Conservation (phyloP, 306 rosid genomes). For the Vigna trinervia region DNA sequence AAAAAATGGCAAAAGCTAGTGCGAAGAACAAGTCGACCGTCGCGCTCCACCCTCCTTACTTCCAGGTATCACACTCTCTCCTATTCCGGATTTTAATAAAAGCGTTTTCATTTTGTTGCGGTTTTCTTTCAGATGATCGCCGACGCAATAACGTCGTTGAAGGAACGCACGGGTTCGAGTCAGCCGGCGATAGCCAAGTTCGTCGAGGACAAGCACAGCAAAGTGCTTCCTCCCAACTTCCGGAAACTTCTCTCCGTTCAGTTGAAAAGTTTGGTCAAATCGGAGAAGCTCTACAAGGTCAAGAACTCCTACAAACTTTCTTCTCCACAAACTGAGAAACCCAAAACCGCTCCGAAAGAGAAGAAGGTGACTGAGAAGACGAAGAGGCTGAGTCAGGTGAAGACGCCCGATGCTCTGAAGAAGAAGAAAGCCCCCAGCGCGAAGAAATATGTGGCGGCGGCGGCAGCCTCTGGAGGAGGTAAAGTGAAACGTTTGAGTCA, state of each 20-base stretch:
- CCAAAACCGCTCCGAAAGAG: not conserved
- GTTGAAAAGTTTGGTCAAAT: constrained; percentile 38
- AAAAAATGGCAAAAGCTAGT: constrained; percentile 37
- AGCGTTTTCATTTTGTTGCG: not conserved
- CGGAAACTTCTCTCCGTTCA: constrained; percentile 41
- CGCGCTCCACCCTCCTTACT: constrained; percentile 43
- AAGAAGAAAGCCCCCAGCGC: not conserved
- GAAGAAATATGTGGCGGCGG: constrained; percentile 17
- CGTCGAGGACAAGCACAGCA: constrained; percentile 38
- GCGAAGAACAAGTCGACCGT: constrained; percentile 32
- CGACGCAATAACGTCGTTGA: constrained; percentile 45
- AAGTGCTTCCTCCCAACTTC: constrained; percentile 43
- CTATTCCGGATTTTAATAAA: not conserved
- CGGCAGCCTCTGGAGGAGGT: not conserved
- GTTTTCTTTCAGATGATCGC: constrained; percentile 43
- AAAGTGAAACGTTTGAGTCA: constrained; percentile 42
- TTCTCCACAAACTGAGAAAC: not conserved
- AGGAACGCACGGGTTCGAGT: constrained; percentile 48
- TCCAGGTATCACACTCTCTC: constrained; percentile 11
- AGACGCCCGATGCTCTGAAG: constrained; percentile 45
- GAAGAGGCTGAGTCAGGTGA: constrained; percentile 46
- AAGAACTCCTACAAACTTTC: constrained; percentile 49
- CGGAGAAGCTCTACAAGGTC: constrained; percentile 40
- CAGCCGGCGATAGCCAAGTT: constrained; percentile 45
- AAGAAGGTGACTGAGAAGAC: constrained; percentile 6